Conservation (phyloP, 1,139 yeast genomes). For the Trichomonascaceae sp. region DNA sequence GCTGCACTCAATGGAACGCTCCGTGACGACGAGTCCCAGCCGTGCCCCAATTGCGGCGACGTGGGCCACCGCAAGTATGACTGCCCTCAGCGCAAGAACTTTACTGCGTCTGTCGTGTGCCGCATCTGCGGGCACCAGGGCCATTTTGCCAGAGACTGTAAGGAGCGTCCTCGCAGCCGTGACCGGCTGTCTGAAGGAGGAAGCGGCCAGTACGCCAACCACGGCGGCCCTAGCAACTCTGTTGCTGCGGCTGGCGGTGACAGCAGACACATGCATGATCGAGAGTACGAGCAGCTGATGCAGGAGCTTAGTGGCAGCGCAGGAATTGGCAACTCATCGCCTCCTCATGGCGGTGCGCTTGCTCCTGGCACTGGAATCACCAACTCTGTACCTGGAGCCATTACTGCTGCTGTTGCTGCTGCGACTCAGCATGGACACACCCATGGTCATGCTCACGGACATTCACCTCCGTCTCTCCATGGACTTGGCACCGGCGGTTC, state of each 20-base stretch:
- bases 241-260: constrained; percentile 1
- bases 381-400: too few species aligned
- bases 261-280: constrained; percentile 25
- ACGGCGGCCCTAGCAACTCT: neutral
- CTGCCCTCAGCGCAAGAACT: constrained; percentile 43
- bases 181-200: constrained; percentile 2
- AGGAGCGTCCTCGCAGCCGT: constrained; percentile 26
- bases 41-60: constrained; percentile 49
- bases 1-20: constrained; percentile 92
- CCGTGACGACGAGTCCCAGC: constrained; percentile 62
- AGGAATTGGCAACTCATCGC: too few species aligned
- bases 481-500: too few species aligned
- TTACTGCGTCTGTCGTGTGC: constrained; percentile 54
- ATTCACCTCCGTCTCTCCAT: too few species aligned
- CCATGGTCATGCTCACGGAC: too few species aligned
- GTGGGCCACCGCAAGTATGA: constrained; percentile 49
- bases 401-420: too few species aligned
- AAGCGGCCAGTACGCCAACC: constrained; percentile 7
- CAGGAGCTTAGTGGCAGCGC: constrained; percentile 26
- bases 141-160: constrained; percentile 83
- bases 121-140: constrained; percentile 70
- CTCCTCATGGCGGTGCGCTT: too few species aligned
- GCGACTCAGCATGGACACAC: too few species aligned
- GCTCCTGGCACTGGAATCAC: too few species aligned
- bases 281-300: constrained; percentile 40